Conservation (phyloP, 2,329 filamentous ascomycete species). For the Epichloe baconii region DNA sequence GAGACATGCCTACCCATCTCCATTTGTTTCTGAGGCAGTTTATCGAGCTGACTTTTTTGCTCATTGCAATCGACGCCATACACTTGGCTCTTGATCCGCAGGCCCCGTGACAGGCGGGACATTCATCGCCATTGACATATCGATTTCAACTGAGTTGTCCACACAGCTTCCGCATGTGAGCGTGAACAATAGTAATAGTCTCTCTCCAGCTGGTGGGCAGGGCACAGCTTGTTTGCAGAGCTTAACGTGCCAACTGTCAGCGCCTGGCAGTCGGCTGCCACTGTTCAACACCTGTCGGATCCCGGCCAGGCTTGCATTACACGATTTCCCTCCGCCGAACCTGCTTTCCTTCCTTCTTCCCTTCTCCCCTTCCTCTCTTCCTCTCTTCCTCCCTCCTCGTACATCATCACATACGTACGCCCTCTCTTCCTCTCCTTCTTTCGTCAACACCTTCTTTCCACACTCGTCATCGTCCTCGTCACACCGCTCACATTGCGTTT, state of each 20-base stretch:
- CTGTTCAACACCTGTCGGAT: background rate
- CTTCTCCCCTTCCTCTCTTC: constrained; percentile 4
- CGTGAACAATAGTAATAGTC: too few species aligned
- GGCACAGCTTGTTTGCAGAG: background rate
- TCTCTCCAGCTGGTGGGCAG: too few species aligned
- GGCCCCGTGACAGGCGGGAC: too few species aligned
- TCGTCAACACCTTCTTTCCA: background rate
- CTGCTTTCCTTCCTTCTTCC: constrained; percentile 5
- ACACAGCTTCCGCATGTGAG: too few species aligned
- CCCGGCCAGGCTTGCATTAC: background rate
- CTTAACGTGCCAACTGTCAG: background rate
- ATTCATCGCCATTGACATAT: too few species aligned
- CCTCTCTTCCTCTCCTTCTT: background rate
- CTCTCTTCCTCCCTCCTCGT: background rate
- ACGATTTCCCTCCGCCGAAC: background rate
- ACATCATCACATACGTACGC: background rate
- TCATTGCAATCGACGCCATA: too few species aligned
- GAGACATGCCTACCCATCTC: too few species aligned
- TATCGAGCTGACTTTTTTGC: background rate
- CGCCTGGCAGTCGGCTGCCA: background rate
- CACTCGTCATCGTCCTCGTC: background rate
- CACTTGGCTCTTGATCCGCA: too few species aligned
- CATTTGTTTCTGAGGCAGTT: background rate
- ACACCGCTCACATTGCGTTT: background rate
- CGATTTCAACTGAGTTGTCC: too few species aligned